A percentile compares a stretch with the other conserved stretches of the same genome.
phyloP scores from a whole-genome alignment of 257 asterid species.

The Penstemon barbatus region DNA sequence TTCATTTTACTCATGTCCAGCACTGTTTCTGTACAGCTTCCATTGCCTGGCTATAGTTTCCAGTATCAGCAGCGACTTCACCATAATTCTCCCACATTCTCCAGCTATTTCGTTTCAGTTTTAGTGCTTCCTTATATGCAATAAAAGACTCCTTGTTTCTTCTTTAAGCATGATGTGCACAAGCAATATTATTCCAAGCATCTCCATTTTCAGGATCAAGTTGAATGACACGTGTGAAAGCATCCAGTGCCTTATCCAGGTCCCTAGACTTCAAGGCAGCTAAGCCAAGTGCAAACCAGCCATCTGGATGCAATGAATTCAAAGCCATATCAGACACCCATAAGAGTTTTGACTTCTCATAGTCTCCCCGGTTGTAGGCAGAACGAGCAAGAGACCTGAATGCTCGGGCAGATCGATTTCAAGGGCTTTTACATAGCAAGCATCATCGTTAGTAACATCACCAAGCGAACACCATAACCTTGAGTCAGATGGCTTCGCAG shows the following conservation, averaged over 20 bases:
- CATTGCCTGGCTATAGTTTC: conserved; percentile 71
- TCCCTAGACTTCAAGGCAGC: conserved; percentile 84
- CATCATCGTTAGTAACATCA: conserved; percentile 73
- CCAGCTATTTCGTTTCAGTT: conserved; percentile 90
- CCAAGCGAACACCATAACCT: conserved; percentile 96
- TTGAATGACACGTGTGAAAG: conserved; percentile 85
- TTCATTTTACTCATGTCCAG: conserved; percentile 62
- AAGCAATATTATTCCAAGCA: conserved; percentile 97
- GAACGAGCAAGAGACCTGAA: conserved; percentile 86
- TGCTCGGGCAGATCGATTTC: conserved; percentile 87
- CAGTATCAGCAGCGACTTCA: conserved; percentile 83
- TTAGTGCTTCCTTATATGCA: conserved; percentile 95
- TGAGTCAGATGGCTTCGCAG: conserved; percentile 71
- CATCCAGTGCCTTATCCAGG: conserved; percentile 84
- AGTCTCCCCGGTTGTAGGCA: conserved; percentile 85
- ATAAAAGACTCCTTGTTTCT: conserved; percentile 76
- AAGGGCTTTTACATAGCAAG: conserved; percentile 77
- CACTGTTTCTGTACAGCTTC: conserved; percentile 75
- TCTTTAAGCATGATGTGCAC: conserved; percentile 78
- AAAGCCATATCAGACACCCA: conserved; percentile 93
- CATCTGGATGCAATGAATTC: conserved; percentile 83
- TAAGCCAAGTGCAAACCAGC: conserved; percentile 97
- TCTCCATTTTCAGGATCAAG: conserved; percentile 97
- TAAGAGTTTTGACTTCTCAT: conserved; percentile 65
- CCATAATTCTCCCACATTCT: conserved; percentile 97